Conservation (phyloP, 169 alveolate species). For the Theileria equi region DNA sequence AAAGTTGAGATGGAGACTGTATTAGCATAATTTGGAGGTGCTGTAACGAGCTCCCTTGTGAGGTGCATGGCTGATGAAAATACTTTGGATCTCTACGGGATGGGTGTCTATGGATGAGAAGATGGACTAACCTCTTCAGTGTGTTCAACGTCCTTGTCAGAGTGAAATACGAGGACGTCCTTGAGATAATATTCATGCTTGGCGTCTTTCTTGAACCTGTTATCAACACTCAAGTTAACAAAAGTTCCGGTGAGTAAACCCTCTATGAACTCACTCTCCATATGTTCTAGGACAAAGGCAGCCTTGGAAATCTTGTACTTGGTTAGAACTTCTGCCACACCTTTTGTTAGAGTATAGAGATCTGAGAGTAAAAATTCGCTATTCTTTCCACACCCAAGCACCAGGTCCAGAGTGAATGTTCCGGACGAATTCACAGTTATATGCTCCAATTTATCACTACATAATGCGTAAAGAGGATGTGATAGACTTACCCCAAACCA, state of each 20-base stretch:
- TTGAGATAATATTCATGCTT: constrained; percentile 19
- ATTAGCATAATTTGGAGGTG: constrained; percentile 82
- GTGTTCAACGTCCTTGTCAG: background rate
- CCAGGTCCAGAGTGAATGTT: constrained; percentile 19
- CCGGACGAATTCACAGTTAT: constrained; percentile 14
- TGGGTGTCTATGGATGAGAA: background rate
- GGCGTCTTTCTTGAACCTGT: constrained; percentile 52
- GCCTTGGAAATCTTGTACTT: constrained; percentile 26
- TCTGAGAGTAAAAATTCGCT: constrained; percentile 26
- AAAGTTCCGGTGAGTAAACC: constrained; percentile 18
- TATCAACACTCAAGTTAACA: constrained; percentile 38
- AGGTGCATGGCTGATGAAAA: constrained; percentile 33
- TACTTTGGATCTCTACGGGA: constrained; percentile 14
- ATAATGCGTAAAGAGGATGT: background rate
- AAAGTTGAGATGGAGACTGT: constrained; percentile 75
- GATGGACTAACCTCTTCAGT: background rate
- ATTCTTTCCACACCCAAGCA: constrained; percentile 44
- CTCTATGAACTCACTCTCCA: constrained; percentile 8
- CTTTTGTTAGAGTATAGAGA: constrained; percentile 8
- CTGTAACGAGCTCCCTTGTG: constrained; percentile 75
- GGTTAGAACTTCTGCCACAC: constrained; percentile 18
- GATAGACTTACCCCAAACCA: constrained; percentile 34
- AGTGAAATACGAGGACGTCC: constrained; percentile 9
- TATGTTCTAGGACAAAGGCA: constrained; percentile 8
- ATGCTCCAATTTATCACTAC: constrained; percentile 37